Conservation (phyloP, 108 stramenopile species). For the Conticribra weissflogii region DNA sequence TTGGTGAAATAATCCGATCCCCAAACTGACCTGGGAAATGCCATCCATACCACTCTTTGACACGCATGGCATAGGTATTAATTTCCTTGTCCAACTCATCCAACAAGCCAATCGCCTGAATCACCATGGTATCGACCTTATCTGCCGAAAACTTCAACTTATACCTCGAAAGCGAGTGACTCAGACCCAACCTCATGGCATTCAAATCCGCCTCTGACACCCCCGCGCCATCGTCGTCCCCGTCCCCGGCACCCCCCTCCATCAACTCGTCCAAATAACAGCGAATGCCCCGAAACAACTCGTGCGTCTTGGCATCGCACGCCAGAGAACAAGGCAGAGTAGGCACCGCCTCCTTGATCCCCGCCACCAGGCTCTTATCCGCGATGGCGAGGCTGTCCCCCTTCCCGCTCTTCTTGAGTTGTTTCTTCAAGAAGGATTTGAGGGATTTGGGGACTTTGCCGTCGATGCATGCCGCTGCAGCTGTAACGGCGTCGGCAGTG, state of each 20-base stretch:
- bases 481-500: conserved; percentile 97
- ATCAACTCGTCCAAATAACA: conserved; percentile 91
- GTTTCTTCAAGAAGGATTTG: conserved; percentile 97
- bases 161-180: conserved; percentile 96
- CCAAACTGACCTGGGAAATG: conserved; percentile 91
- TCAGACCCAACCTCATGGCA: conserved; percentile 96
- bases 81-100: conserved; percentile 99
- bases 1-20: too few relatives aligned
- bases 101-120: conserved; percentile 99
- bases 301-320: conserved; percentile 83
- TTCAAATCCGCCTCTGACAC: conserved; percentile 61
- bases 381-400: conserved; percentile 90
- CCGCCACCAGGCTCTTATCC: conserved; percentile 87
- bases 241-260: conserved; percentile 52
- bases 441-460: conserved; percentile 93
- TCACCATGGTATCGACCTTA: conserved; percentile 99
- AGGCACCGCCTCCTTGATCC: conserved; percentile 96
- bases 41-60: conserved; percentile 99
- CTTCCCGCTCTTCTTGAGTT: conserved; percentile 88
- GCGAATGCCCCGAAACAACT: conserved; percentile 96
- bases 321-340: conserved; percentile 51
- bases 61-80: conserved; percentile 99
- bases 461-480: conserved; percentile 94
- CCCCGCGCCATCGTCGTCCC: conserved; percentile 25
- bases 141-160: conserved; percentile 99